Evolutionary conservation across 352 stramenopile species (phyloP), one percentile per base, ranked within the genome.

Genomic region (Globisporangium solare): DNA sequence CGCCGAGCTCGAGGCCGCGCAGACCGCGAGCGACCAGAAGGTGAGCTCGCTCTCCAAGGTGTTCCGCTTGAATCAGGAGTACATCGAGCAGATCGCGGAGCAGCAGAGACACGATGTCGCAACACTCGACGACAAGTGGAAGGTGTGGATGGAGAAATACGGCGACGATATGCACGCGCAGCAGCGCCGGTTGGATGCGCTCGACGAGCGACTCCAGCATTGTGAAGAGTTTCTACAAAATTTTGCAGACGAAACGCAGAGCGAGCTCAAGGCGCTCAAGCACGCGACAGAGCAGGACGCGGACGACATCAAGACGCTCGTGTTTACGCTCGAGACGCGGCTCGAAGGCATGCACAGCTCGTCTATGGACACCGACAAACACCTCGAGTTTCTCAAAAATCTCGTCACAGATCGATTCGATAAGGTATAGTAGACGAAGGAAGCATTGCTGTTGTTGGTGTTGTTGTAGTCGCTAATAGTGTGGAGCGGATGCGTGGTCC

Each of bases 61-160:
- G 10, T 71, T 87, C 27, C 70, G 76, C 0, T 66, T 89, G 42
- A 85, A 88, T 48, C 82, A 92, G 42, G 76, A 92, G 53, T 84
- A 83, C 61, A 65, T 84, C 17, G 82, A 88, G 45, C 79, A 89
- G 32, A 80, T 53, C 1, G 51, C 55, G 4, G 58, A 79, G 42
- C 77, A 89, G 52, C 47, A 56, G 31, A 61, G 70, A 8, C 57
- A 42, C 1, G 72, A 85, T 27, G 51, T 82, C 1, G 63, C 59
- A n/a, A 47, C 43, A 37, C 58, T 86, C 32, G 54, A 74, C 22
- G 62, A 48, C 17, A 79, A 77, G 20, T 66, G 73, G 32, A 69
- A 86, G 24, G 62, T 67, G n/a, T 88, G 78, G 73, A 86, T 86
- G 59, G 73, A 86, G n/a, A 86, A 86, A 51, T 70, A 81, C 24